These are phyloP conservation scores for Chytriomyces confervae DNA, from an alignment of 192 early-diverging fungal genomes.

Conservation along the genomic window DNA sequence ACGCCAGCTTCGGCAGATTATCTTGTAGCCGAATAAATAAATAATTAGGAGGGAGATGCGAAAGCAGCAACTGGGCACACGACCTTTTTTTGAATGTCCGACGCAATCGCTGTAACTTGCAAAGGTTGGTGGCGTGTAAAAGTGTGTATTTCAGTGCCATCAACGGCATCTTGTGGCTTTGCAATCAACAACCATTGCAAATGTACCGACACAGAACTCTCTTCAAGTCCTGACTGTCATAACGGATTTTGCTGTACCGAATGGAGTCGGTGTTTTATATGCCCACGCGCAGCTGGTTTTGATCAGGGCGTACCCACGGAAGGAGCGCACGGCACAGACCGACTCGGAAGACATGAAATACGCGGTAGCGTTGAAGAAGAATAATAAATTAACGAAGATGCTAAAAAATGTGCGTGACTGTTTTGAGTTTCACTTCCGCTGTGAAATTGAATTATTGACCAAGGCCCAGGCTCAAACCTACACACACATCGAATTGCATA, in stretches of 20 bases:
- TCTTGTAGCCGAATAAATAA: neutral
- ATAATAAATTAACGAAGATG: too few species aligned
- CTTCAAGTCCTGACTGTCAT: neutral
- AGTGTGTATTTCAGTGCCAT: neutral
- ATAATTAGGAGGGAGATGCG: neutral
- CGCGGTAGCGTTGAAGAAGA: too few species aligned
- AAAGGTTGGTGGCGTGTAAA: neutral
- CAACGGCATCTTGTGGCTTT: neutral
- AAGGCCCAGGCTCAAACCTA: too few species aligned
- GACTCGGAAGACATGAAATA: too few species aligned
- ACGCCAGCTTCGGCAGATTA: neutral
- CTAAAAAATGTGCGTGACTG: too few species aligned
- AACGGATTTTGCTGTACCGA: slow-evolving; percentile 14
- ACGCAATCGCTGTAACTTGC: too few species aligned
- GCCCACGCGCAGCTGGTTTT: slow-evolving; percentile 10
- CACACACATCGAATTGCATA: too few species aligned
- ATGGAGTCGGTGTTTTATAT: slow-evolving; percentile 13
- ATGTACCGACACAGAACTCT: neutral
- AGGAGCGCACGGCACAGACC: too few species aligned
- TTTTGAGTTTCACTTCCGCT: too few species aligned
- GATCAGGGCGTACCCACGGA: neutral
- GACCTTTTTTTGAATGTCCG: too few species aligned
- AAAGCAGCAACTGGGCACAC: neutral
- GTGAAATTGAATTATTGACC: too few species aligned
- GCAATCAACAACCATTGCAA: neutral